phyloP scores from a whole-genome alignment of 306 rosid genomes.

The Rubus parviflorus region DNA sequence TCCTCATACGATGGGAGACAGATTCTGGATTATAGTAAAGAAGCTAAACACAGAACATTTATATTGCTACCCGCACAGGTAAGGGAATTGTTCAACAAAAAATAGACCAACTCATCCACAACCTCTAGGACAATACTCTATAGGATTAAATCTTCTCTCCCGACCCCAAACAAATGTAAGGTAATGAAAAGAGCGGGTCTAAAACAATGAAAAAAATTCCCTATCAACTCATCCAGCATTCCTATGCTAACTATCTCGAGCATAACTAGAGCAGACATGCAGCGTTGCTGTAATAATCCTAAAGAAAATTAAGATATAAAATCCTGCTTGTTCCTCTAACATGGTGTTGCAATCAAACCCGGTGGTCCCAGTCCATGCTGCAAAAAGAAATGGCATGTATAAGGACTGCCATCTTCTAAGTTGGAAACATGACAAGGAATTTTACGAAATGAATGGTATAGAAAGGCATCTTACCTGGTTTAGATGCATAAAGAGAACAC shows the following conservation, averaged over 20 bases:
- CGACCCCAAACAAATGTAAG: background rate
- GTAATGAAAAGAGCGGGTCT: background rate
- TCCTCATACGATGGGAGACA: background rate
- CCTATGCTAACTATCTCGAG: background rate
- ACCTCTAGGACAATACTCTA: background rate
- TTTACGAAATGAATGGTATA: background rate
- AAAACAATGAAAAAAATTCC: background rate
- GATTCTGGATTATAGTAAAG: background rate
- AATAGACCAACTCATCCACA: background rate
- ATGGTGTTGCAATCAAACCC: conserved; percentile 14
- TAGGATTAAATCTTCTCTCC: background rate
- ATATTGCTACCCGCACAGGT: background rate
- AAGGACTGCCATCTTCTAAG: conserved; percentile 14
- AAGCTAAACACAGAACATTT: background rate
- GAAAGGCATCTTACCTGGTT: conserved; percentile 17
- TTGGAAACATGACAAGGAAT: conserved; percentile 3
- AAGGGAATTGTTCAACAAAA: background rate
- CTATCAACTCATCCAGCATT: background rate
- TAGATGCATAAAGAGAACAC: conserved; percentile 10
- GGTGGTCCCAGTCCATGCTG: conserved; percentile 19
- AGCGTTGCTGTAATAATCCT: background rate
- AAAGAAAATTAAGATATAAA: background rate
- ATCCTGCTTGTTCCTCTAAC: conserved; percentile 17
- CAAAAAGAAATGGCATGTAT: conserved; percentile 12
- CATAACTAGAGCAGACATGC: background rate